phyloP scores from a whole-genome alignment of 495 filamentous ascomycete genomes.

The Aspergillus taichungensis region DNA sequence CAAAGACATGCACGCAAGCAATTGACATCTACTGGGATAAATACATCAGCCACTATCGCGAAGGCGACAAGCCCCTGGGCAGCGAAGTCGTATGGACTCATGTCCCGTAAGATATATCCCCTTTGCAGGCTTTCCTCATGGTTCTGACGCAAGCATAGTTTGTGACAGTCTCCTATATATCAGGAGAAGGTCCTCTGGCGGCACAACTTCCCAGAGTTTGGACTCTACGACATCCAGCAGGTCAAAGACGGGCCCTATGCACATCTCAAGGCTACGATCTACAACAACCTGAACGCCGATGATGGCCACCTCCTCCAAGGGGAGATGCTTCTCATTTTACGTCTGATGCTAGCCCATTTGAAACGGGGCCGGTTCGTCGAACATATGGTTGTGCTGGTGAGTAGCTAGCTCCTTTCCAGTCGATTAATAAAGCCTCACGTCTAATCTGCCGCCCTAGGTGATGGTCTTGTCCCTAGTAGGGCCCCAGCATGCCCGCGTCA shows the following conservation, averaged over 20 bases:
- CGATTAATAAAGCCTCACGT: not conserved
- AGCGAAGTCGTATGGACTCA: not conserved
- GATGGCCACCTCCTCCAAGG: slow-evolving; percentile 3
- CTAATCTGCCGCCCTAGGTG: not conserved
- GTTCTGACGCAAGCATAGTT: not conserved
- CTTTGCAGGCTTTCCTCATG: not conserved
- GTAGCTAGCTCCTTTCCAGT: not conserved
- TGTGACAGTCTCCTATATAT: not conserved
- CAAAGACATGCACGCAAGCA: not conserved
- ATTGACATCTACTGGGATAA: not conserved
- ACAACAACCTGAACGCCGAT: slow-evolving; percentile 4
- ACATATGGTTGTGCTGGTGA: slow-evolving; percentile 2
- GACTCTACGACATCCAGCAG: not conserved
- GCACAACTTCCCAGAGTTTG: not conserved
- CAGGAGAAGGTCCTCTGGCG: not conserved
- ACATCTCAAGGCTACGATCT: slow-evolving; percentile 1
- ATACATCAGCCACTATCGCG: not conserved
- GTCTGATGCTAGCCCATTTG: slow-evolving; percentile 2
- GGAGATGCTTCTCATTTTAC: slow-evolving; percentile 1
- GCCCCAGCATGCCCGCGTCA: slow-evolving; percentile 6
- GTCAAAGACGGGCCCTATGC: not conserved
- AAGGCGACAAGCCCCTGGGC: not conserved
- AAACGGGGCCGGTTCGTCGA: not conserved
- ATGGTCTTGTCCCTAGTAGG: slow-evolving; percentile 5
- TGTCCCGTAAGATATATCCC: not conserved